Conservation (phyloP, 805 yeast species). For the Lachancea nothofagi region DNA sequence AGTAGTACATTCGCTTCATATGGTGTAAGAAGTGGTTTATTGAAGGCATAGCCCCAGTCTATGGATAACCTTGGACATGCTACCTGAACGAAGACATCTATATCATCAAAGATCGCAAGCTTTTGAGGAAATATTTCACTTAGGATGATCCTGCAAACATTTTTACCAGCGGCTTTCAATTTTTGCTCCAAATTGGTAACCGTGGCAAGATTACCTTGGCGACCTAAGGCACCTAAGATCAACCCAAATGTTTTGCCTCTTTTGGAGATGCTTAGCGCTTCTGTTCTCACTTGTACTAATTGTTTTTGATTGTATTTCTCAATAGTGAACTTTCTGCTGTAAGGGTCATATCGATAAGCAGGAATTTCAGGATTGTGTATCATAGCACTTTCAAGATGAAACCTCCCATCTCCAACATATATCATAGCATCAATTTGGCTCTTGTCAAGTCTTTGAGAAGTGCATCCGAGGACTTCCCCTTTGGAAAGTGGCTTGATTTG, state of each 20-base stretch:
- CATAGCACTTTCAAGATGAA: slow-evolving; percentile 94
- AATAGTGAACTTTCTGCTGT: slow-evolving; percentile 81
- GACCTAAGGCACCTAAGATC: slow-evolving; percentile 86
- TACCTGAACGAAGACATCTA: slow-evolving; percentile 93
- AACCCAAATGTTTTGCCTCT: slow-evolving; percentile 68
- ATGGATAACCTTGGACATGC: slow-evolving; percentile 95
- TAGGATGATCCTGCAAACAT: slow-evolving; percentile 73
- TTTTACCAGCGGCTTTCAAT: slow-evolving; percentile 50
- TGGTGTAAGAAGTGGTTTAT: slow-evolving; percentile 86
- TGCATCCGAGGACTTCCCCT: slow-evolving; percentile 95
- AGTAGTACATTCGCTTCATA: slow-evolving; percentile 92
- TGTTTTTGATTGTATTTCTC: slow-evolving; percentile 86
- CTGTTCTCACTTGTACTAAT: slow-evolving; percentile 64
- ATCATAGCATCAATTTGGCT: slow-evolving; percentile 71
- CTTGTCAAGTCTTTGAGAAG: slow-evolving; percentile 73
- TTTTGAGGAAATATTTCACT: slow-evolving; percentile 94
- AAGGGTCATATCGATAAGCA: slow-evolving; percentile 93
- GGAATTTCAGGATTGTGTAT: slow-evolving; percentile 91
- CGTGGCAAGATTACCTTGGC: slow-evolving; percentile 87
- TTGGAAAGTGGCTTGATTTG: slow-evolving; percentile 89
- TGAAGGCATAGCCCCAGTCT: slow-evolving; percentile 98
- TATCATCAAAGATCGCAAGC: slow-evolving; percentile 83
- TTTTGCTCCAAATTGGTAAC: slow-evolving; percentile 57
- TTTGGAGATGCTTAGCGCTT: slow-evolving; percentile 63
- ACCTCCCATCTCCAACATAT: slow-evolving; percentile 93